These are phyloP conservation scores for California macrophylla DNA, from an alignment of 441 rosid genomes.

Conservation along the genomic window DNA sequence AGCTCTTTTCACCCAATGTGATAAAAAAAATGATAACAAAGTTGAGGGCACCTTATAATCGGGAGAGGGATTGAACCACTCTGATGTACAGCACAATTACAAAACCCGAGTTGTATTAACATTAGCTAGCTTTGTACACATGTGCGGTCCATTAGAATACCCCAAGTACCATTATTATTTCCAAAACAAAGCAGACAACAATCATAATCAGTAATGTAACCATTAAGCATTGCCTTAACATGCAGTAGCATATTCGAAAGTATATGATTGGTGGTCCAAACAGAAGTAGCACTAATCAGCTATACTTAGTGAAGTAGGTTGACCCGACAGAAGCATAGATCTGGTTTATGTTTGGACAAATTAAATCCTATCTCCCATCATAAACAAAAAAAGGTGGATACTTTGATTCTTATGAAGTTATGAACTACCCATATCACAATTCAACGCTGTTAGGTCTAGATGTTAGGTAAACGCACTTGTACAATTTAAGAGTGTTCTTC, in stretches of 20 bases:
- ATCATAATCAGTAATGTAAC: background rate
- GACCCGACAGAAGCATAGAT: background rate
- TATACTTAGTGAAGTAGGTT: background rate
- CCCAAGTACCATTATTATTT: background rate
- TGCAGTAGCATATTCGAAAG: background rate
- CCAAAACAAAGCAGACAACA: background rate
- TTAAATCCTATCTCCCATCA: too few relatives aligned
- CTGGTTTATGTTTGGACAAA: conserved; percentile 13
- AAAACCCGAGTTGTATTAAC: background rate
- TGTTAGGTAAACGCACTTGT: conserved; percentile 29
- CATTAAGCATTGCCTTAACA: background rate
- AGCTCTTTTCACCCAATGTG: background rate
- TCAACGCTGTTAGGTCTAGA: conserved; percentile 32
- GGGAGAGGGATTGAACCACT: background rate
- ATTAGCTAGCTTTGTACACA: background rate
- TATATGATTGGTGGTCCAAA: background rate
- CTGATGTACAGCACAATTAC: background rate
- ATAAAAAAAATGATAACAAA: background rate
- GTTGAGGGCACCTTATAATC: background rate
- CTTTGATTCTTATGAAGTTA: background rate
- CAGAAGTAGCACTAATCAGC: background rate
- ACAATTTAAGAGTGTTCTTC: conserved; percentile 22
- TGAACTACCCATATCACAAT: conserved; percentile 30
- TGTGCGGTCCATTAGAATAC: background rate
- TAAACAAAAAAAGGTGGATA: too few relatives aligned